Conservation (phyloP, 345 rosid species). For the Rubroshorea leprosula region DNA sequence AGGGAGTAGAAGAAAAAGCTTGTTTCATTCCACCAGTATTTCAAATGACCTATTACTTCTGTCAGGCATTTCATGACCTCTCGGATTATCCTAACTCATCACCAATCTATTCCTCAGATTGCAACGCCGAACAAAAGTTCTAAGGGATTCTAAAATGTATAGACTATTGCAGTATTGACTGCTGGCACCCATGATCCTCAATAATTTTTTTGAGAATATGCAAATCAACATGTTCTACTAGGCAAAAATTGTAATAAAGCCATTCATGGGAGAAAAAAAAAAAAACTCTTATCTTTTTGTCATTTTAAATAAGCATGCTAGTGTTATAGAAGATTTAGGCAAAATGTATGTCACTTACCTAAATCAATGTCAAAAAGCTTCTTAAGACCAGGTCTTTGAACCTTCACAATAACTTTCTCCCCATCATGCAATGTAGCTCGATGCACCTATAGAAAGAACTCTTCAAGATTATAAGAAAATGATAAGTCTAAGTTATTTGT, state of each 20-base stretch:
- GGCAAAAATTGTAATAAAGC: no score
- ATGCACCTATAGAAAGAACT: slow-evolving; percentile 56
- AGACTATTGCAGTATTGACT: neutral
- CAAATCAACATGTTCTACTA: no score
- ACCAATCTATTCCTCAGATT: no score
- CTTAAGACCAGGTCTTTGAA: slow-evolving; percentile 92
- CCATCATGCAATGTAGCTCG: slow-evolving; percentile 85
- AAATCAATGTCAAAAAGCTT: slow-evolving; percentile 91
- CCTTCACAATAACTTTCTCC: slow-evolving; percentile 85
- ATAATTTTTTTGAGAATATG: neutral
- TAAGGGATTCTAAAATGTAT: neutral
- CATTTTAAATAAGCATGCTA: neutral
- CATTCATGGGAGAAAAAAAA: neutral
- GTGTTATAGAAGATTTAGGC: neutral
- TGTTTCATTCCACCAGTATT: no score
- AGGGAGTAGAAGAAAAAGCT: no score
- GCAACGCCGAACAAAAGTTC: neutral
- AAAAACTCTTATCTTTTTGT: no score
- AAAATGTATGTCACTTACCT: slow-evolving; percentile 36
- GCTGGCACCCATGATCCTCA: neutral
- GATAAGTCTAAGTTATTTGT: neutral
- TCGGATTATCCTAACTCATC: no score
- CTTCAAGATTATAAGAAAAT: slow-evolving; percentile 10
- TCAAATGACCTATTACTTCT: no score
- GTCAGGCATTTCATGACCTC: no score